Evolutionary conservation across 2,329 filamentous ascomycete genomes (phyloP), one percentile per base, ranked within the genome.

Genomic region (Leptographium radiaticola): DNA sequence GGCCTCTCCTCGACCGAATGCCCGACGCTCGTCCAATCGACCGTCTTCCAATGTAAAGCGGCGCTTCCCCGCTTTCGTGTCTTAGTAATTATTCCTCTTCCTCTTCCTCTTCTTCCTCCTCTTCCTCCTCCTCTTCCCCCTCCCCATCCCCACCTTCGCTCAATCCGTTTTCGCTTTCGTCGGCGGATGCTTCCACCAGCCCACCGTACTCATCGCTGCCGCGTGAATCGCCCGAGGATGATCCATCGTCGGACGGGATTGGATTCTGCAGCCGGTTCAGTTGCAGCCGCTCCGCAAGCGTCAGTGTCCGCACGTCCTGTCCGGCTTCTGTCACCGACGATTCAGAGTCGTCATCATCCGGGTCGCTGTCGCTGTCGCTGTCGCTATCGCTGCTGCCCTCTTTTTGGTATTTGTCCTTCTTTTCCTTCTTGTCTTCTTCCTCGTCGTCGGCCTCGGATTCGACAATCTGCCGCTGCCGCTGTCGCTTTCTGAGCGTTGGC

Each of bases 201-300:
- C 20, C 43, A 20, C 43, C 43, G 25, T 45, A 45, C 16, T 16
- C 43, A 16, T 12, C n/a, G 25, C 43, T 7, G 4, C 25, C 43
- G 12, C 25, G 3, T 1, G 43, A 45, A 6, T 25, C 25, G 25
- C 12, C 43, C 18, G 48, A 15, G 16, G 31, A 34, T 8, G 16
- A 8, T 5, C 20, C 34, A 2, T 40, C 38, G 4, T 51, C 53
- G n/a, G 38, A 44, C 25, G 52, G 33, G 4, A 53, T 31, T 2
- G 52, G 53, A 6, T 56, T 56, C 13, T 52, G 15, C 9, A 31
- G 6, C 31, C 54, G 53, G 20, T 36, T 34, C 16, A 49, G 34
- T 34, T 45, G 50, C 52, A 58, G 51, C 12, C 42, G 39, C 36
- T 59, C 49, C 11, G 51, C 52, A 20, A 57, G 49, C n/a, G 52